Evolutionary conservation across 163 green algal genomes (phyloP), one percentile per base, ranked within the genome.

Genomic region (Volvox carteri): DNA sequence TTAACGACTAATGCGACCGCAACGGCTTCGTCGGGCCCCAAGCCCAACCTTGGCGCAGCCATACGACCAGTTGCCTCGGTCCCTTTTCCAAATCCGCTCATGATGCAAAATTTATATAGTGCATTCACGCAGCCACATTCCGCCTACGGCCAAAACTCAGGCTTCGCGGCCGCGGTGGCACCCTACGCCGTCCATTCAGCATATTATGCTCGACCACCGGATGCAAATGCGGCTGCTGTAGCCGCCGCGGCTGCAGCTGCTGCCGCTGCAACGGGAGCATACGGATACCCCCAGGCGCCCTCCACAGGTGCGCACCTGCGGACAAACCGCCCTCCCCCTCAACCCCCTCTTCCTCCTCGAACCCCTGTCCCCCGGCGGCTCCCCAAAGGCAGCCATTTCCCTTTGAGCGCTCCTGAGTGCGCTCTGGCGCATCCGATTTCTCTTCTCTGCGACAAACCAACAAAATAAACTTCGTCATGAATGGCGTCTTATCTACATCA

Each of bases 61-160:
- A 25, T 19, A 18, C 41, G 33, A 16, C 58, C 65, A 4, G 48
- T 37, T 9, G 44, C 23, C 25, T 78, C 79, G 2, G 9, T 58
- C 23, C 62, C 79, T 4, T 78, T 48, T 19, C 65, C 68, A 5
- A 41, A 87, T 37, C 81, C 81, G 8, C 65, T 86, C 1, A 67
- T 86, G 6, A 52, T 72, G 52, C 77, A 85, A 19, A 70, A 30
- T 16, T 46, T 87, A 9, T 87, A 87, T 33, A 65, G 62, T 18
- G 80, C 80, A 3, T 60, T 87, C n/a, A 30, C 80, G 18, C 80
- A 87, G 62, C 80, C 73, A 65, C 67, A 87, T 18, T 19, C 65
- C 4, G 48, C 83, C 6, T 88, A 83, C 50, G 46, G 14, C 16
- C 46, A 58, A 30, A 79, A 23, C 19, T 33, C 65, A 44, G 65